Evolutionary conservation across 2,329 filamentous ascomycete genomes (phyloP).

Genomic region (Cryphonectria radicalis): DNA sequence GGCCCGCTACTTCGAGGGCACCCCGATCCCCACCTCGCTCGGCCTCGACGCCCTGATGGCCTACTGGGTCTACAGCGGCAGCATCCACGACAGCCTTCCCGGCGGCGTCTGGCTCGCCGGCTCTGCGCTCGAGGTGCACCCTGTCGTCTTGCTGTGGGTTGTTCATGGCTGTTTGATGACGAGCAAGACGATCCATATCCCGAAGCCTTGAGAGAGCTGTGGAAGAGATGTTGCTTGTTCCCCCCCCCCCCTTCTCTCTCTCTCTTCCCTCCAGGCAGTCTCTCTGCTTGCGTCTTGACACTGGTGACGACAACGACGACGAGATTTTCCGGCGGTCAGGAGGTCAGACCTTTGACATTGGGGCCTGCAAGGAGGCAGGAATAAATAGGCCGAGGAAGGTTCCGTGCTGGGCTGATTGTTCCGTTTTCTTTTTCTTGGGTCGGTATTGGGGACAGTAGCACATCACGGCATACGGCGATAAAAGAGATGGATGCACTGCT

Average conservation of each 20-base stretch:
- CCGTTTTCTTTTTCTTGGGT: neutral
- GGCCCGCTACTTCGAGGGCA: conserved; percentile 94
- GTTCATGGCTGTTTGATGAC: conserved; percentile 94
- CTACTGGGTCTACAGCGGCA: conserved; percentile 77
- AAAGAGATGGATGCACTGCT: conserved; percentile 6
- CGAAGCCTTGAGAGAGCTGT: conserved; percentile 67
- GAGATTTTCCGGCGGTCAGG: neutral
- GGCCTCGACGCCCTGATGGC: conserved; percentile 83
- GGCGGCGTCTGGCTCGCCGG: conserved; percentile 71
- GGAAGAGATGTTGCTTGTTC: neutral
- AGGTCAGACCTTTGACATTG: neutral
- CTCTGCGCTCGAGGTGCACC: conserved; percentile 79
- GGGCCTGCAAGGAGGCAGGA: neutral
- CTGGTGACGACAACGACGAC: neutral
- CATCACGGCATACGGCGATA: neutral
- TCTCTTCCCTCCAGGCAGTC: no score
- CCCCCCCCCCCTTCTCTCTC: no score
- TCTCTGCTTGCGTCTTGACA: neutral
- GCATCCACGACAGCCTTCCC: conserved; percentile 80
- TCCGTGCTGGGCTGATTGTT: neutral
- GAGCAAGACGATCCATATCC: conserved; percentile 91
- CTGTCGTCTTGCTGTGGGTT: conserved; percentile 78
- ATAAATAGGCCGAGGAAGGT: neutral
- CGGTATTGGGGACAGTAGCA: neutral
- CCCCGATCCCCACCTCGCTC: conserved; percentile 90